These are phyloP conservation scores for Nemania diffusa DNA, from an alignment of 2,329 filamentous ascomycete genomes.

Conservation along the genomic window DNA sequence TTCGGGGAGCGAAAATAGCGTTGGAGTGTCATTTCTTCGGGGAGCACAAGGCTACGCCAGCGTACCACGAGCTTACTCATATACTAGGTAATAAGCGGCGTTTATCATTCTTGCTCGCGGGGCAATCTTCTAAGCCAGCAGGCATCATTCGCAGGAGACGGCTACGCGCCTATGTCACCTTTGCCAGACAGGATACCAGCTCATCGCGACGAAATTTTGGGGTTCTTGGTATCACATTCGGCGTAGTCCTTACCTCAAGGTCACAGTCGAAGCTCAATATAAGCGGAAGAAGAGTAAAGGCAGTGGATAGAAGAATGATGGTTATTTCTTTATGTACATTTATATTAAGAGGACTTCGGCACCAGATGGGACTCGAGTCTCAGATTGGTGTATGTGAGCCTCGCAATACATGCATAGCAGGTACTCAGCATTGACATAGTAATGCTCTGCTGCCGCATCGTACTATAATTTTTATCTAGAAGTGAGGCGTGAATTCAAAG, in stretches of 20 bases:
- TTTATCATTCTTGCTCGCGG: slow-evolving; percentile 7
- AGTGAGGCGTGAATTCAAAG: too few species aligned
- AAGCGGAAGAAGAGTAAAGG: background rate
- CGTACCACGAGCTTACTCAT: slow-evolving; percentile 25
- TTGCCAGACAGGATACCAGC: slow-evolving; percentile 13
- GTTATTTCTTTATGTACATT: slow-evolving; percentile 24
- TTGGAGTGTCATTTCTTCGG: slow-evolving; percentile 38
- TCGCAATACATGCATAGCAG: slow-evolving; percentile 12
- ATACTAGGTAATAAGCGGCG: slow-evolving; percentile 14
- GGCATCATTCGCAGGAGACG: background rate
- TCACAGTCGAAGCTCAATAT: slow-evolving; percentile 1
- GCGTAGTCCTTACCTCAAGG: background rate
- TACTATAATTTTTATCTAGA: background rate
- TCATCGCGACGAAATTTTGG: slow-evolving; percentile 11
- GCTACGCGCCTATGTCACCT: background rate
- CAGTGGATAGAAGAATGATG: slow-evolving; percentile 6
- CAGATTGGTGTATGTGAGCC: slow-evolving; percentile 20
- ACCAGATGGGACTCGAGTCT: background rate
- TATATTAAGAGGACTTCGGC: background rate
- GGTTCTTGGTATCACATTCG: background rate
- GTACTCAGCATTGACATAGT: background rate
- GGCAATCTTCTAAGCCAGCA: slow-evolving; percentile 1
- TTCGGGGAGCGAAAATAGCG: slow-evolving; percentile 41
- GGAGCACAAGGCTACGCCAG: slow-evolving; percentile 22
- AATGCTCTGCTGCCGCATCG: background rate